phyloP scores from a whole-genome alignment of 306 rosid species.

The Styphnolobium japonicum region DNA sequence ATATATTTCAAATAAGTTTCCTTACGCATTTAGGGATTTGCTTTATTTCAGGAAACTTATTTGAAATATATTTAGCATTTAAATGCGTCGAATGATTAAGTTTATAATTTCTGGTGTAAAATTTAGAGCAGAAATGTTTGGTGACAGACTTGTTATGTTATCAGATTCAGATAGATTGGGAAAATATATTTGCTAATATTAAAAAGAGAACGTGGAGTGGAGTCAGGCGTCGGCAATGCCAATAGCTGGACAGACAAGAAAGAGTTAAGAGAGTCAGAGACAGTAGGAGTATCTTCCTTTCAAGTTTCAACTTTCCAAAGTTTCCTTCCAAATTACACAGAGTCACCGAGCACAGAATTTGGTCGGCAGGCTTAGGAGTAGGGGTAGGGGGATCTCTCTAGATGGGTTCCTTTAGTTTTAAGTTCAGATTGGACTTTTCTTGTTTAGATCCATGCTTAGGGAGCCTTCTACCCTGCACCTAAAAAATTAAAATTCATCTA shows the following conservation, averaged over 20 bases:
- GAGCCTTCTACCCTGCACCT: too few species aligned
- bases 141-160: neutral
- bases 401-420: too few species aligned
- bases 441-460: too few species aligned
- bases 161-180: neutral
- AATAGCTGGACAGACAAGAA: neutral
- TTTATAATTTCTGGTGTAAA: neutral
- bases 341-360: neutral
- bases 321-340: neutral
- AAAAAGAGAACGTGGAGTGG: neutral
- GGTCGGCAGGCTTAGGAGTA: neutral
- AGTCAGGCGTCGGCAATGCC: neutral
- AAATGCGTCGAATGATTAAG: neutral
- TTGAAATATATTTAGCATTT: neutral
- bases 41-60: neutral
- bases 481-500: too few species aligned
- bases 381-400: too few species aligned
- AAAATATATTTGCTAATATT: neutral
- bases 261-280: neutral
- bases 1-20: neutral
- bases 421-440: too few species aligned
- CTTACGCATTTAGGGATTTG: too few species aligned
- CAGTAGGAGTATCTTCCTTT: neutral
- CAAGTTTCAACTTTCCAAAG: neutral
- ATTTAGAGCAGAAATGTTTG: neutral